Evolutionary conservation across 805 yeast species (phyloP), one percentile per base, ranked within the genome.

Genomic region (Zygosaccharomyces kombuchaensis): DNA sequence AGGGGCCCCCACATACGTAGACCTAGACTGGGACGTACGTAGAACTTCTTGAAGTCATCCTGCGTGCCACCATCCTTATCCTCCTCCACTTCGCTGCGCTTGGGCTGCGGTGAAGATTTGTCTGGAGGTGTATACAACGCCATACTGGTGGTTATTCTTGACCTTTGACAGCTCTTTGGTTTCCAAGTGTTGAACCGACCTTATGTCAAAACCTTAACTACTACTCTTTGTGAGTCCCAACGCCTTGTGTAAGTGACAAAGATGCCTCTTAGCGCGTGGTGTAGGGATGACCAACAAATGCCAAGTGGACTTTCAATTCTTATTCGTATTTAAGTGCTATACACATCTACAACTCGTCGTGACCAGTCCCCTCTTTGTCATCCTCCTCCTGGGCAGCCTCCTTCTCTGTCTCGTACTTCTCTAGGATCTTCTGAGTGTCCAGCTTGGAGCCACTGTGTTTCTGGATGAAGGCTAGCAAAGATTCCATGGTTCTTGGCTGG

Each of bases 401-500:
- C 32, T 48, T 35, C 38, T 55, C 51, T 41, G 48, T 47, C 53
- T 52, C 51, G 53, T 53, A 53, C 10, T 48, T 49, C 36, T 54
- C 57, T 37, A 54, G 53, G 42, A 72, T 55, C 6, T 69, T 67
- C 44, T 65, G 50, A 47, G 75, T 87, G 59, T 85, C 91, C 52
- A 82, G 72, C 42, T 74, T 72, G 60, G 75, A 68, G 29, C 82
- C 65, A 63, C 95, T 93, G 40, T 77, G 71, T 57, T 78, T 81
- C 60, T 80, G 76, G 58, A 93, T 74, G 71, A 90, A 93, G 23
- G 72, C 70, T 51, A 84, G 74, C 55, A 93, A 74, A 25, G 75
- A 71, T 58, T 84, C 88, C 46, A 87, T 69, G 40, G 82, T 82
- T 76, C 98, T 87, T 40, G 76, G 72, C 51, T 88, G 86, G 46